Evolutionary conservation across 768 basidiomycete genomes (phyloP).

Genomic region (Sarcodon aspratus): DNA sequence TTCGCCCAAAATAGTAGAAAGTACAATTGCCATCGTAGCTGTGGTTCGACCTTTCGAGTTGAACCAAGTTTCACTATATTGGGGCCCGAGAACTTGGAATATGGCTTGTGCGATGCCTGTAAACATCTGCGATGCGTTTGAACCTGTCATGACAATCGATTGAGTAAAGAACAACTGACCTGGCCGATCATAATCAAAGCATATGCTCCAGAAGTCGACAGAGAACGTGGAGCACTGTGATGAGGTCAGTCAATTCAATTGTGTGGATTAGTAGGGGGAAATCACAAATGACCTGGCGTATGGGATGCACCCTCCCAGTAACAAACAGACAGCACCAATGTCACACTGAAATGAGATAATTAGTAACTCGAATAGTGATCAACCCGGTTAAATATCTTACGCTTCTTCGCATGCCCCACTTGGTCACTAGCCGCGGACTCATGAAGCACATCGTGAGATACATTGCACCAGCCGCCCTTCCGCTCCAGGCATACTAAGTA

Average conservation of each 20-base stretch:
- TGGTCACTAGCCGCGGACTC: slow-evolving; percentile 44
- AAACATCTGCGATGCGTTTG: slow-evolving; percentile 32
- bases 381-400: slow-evolving; percentile 25
- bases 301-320: slow-evolving; percentile 67
- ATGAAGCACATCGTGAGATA: slow-evolving; percentile 54
- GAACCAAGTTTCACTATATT: slow-evolving; percentile 81
- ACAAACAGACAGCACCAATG: slow-evolving; percentile 37
- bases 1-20: slow-evolving; percentile 64
- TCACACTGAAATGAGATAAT: slow-evolving; percentile 37
- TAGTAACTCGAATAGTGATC: not conserved
- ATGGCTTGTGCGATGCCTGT: slow-evolving; percentile 56
- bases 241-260: too few relatives aligned
- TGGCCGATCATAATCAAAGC: slow-evolving; percentile 62
- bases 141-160: not conserved
- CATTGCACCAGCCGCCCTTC: slow-evolving; percentile 50
- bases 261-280: too few relatives aligned
- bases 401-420: slow-evolving; percentile 50
- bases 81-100: slow-evolving; percentile 70
- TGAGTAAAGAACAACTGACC: slow-evolving; percentile 23
- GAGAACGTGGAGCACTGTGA: slow-evolving; percentile 34
- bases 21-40: slow-evolving; percentile 51
- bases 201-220: slow-evolving; percentile 44
- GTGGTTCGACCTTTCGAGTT: slow-evolving; percentile 66
- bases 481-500: slow-evolving; percentile 46
- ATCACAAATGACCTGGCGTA: slow-evolving; percentile 32